phyloP scores from a whole-genome alignment of 2,329 filamentous ascomycete species.

The Alternaria postmessia region DNA sequence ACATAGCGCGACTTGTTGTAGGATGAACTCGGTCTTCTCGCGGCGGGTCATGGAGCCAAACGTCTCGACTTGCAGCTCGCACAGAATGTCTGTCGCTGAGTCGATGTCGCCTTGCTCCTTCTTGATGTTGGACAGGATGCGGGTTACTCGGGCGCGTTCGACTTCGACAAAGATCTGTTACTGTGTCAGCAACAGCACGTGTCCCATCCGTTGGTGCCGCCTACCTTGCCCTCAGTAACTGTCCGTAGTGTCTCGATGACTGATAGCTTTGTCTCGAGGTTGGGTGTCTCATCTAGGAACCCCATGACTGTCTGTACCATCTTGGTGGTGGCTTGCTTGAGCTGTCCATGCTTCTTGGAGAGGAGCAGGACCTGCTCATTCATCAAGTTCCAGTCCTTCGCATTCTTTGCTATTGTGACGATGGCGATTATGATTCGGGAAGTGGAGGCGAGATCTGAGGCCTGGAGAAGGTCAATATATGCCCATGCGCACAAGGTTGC shows the following conservation, averaged over 20 bases:
- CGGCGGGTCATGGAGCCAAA: constrained; percentile 97
- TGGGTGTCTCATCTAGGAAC: constrained; percentile 87
- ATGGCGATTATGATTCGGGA: constrained; percentile 87
- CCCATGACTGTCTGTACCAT: constrained; percentile 98
- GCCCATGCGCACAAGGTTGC: constrained; percentile 14
- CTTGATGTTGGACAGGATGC: constrained; percentile 96
- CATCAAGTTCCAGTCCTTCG: constrained; percentile 90
- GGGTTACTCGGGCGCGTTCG: constrained; percentile 93
- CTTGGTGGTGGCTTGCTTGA: constrained; percentile 98
- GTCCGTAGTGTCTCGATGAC: constrained; percentile 95
- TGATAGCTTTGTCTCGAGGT: constrained; percentile 85
- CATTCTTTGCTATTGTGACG: constrained; percentile 92
- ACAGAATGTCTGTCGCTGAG: constrained; percentile 89
- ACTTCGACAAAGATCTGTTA: constrained; percentile 94
- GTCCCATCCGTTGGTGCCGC: constrained; percentile 22
- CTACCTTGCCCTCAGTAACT: constrained; percentile 93
- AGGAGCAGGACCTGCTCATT: constrained; percentile 96
- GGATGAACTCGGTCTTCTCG: constrained; percentile 98
- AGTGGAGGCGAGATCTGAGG: constrained; percentile 94
- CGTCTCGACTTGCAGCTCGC: constrained; percentile 97
- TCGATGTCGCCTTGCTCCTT: constrained; percentile 92
- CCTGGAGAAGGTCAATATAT: constrained; percentile 61
- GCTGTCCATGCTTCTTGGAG: constrained; percentile 99
- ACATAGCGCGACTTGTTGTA: constrained; percentile 92
- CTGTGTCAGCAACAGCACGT: constrained; percentile 28